Conservation (phyloP, 306 rosid genomes). For the Glycyrrhiza uralensis region DNA sequence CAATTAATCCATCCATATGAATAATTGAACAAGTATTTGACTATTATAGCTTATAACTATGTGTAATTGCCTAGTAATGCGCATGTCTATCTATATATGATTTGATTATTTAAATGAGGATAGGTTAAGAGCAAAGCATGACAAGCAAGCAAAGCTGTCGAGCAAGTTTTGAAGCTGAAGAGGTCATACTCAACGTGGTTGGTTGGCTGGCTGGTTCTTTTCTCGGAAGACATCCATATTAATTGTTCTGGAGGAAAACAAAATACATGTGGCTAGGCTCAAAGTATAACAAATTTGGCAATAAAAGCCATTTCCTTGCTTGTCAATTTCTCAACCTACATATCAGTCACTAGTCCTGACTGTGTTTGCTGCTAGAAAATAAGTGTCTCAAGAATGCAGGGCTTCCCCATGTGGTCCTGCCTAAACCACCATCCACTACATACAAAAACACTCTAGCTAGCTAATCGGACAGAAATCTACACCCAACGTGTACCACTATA, state of each 20-base stretch:
- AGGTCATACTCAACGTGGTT: conserved; percentile 32
- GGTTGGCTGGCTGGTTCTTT: conserved; percentile 25
- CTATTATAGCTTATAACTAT: not conserved
- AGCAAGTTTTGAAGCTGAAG: conserved; percentile 30
- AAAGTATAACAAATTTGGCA: conserved; percentile 14
- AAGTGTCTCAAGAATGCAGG: conserved; percentile 17
- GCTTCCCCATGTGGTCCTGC: conserved; percentile 52
- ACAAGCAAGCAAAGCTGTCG: conserved; percentile 29
- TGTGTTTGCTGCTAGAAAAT: conserved; percentile 18
- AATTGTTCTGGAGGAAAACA: conserved; percentile 10
- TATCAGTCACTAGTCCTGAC: conserved; percentile 5
- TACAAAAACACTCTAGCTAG: not conserved
- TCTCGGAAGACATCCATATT: conserved; percentile 26
- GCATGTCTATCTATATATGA: conserved; percentile 16
- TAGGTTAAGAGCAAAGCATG: conserved; percentile 23
- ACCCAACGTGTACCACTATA: conserved; percentile 31
- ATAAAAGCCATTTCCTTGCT: conserved; percentile 14
- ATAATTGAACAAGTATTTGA: not conserved
- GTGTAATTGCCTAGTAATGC: not conserved
- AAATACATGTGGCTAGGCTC: conserved; percentile 12
- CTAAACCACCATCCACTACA: conserved; percentile 33
- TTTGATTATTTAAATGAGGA: not conserved
- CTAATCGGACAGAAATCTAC: conserved; percentile 32
- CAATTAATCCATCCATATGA: not conserved
- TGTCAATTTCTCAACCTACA: conserved; percentile 33